Percentiles rank a stretch among this genome's conserved stretches.
Conservation (phyloP, 805 yeast species). For the Lipomyces yamadae region DNA sequence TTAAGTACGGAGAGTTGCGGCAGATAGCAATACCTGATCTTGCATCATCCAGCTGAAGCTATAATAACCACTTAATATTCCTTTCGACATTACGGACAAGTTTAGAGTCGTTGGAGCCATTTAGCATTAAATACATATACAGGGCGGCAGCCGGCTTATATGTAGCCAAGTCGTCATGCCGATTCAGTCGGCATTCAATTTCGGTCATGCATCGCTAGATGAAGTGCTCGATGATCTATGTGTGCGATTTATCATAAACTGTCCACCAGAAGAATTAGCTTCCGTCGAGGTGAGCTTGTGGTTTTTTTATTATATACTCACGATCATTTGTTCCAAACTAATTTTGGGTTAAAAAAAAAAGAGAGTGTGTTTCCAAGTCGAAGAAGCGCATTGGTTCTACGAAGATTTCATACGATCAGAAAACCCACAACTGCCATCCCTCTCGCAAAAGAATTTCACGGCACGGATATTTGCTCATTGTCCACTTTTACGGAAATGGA, state of each 20-base stretch:
- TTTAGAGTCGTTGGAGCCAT: too few species aligned
- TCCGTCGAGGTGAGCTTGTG: slow-evolving; percentile 55
- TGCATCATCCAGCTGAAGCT: too few species aligned
- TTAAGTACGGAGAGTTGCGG: too few species aligned
- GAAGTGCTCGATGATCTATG: slow-evolving; percentile 81
- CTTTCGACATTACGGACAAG: too few species aligned
- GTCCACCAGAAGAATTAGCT: slow-evolving; percentile 88
- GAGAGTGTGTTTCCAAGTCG: slow-evolving; percentile 89
- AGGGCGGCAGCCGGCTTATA: neutral
- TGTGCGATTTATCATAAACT: slow-evolving; percentile 87
- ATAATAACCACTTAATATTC: too few species aligned
- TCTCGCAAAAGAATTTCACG: slow-evolving; percentile 79
- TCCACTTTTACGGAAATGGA: slow-evolving; percentile 48
- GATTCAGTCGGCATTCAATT: slow-evolving; percentile 39
- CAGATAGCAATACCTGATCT: too few species aligned
- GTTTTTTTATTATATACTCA: too few species aligned
- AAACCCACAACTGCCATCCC: slow-evolving; percentile 74
- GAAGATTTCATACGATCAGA: slow-evolving; percentile 76
- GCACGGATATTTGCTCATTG: slow-evolving; percentile 80
- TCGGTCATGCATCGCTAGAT: slow-evolving; percentile 69
- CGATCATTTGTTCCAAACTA: too few species aligned
- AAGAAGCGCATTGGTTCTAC: slow-evolving; percentile 98
- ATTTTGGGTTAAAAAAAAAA: slow-evolving; percentile 32
- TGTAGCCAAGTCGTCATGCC: slow-evolving; percentile 15
- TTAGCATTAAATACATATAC: neutral